Evolutionary conservation across 441 rosid species (phyloP).

Genomic region (Macaranga tanarius): DNA sequence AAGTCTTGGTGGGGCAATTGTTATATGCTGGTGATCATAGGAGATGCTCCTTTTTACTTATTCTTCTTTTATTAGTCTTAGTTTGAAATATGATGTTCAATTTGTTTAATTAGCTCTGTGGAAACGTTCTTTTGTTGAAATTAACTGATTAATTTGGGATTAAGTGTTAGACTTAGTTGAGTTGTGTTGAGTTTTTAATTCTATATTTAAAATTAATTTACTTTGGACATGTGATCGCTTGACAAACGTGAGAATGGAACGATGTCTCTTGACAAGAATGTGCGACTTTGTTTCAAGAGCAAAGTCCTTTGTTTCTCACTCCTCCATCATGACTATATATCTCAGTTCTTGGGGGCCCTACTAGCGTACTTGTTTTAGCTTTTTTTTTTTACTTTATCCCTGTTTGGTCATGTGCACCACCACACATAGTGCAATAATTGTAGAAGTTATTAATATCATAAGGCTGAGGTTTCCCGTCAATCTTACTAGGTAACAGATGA

Average conservation of each 20-base stretch:
- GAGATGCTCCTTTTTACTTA: neutral
- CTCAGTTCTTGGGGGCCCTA: neutral
- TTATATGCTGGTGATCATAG: neutral
- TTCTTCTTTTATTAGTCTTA: neutral
- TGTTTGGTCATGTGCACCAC: neutral
- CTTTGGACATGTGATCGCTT: neutral
- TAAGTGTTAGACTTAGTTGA: no score
- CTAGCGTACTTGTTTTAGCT: neutral
- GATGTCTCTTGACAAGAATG: neutral
- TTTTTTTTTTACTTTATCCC: neutral
- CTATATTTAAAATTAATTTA: neutral
- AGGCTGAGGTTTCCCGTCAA: constrained; percentile 4
- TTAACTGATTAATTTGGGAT: no score
- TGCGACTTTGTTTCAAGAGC: neutral
- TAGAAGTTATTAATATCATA: neutral
- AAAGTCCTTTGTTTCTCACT: neutral
- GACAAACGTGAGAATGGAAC: neutral
- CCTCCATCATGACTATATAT: neutral
- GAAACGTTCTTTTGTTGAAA: neutral
- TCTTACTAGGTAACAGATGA: neutral
- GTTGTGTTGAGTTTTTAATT: neutral
- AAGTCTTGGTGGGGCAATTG: no score
- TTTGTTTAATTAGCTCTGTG: neutral
- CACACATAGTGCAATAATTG: neutral
- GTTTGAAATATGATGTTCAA: neutral